Evolutionary conservation across 306 rosid genomes (phyloP), one percentile per base, ranked within the genome.

Genomic region (Betula pendula): DNA sequence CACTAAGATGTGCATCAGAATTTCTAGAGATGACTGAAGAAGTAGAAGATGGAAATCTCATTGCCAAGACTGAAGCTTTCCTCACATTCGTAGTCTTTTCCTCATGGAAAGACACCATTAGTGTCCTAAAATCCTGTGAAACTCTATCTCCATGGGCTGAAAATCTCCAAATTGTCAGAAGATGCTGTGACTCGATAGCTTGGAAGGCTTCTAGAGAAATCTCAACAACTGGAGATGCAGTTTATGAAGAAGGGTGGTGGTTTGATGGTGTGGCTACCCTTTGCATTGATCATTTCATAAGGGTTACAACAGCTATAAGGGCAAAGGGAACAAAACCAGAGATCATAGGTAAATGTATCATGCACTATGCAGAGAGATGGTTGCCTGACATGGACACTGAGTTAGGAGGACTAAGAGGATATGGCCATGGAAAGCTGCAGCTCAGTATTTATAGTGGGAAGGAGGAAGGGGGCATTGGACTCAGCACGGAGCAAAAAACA

Each of bases 21-120:
- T 95, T 84, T 82, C 85, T 95, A 40, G 96, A 95, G 85, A 95
- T 95, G 99, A 90, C 94, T 0, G 99, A 92, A 79, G 98, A 95
- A 71, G 82, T 89, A 49, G 92, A 92, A 67, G 96, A 88, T 44
- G 97, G 94, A 68, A 95, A 92, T 78, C 96, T 92, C 77, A 83
- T 91, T 48, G 83, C 89, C 81, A 95, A 92, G 86, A 82, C 91
- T 1, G 99, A 95, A 81, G 87, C 97, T 53, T 95, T 92, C 89
- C 97, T 95, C 87, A 88, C 99, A 56, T 89, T 90, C 62, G 92
- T 92, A 1, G 90, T 95, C 80, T 96, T 95, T 49, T 87, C 91
- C 69, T 95, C 98, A 40, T 91, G 96, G 98, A 92, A 91, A 78
- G 99, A 95, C 76, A 88, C 97, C 8, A 74, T 92, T 70, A 78